Conservation (phyloP, 352 stramenopile species). For the Phytophthora constricta region DNA sequence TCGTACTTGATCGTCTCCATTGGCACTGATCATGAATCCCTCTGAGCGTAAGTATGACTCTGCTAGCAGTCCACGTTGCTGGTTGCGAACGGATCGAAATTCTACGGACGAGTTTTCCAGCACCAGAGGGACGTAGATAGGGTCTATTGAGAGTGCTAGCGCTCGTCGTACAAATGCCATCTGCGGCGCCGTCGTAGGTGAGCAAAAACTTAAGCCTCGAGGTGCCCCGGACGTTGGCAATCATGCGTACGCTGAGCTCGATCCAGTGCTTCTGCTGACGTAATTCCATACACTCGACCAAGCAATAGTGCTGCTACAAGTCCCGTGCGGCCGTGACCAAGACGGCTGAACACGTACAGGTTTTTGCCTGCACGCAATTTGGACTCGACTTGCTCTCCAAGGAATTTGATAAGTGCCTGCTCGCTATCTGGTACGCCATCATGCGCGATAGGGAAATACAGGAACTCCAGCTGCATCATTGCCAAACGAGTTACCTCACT, state of each 20-base stretch:
- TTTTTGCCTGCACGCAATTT: conserved; percentile 56
- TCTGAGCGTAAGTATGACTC: conserved; percentile 51
- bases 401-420: conserved; percentile 33
- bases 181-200: conserved; percentile 57
- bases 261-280: conserved; percentile 61
- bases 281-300: conserved; percentile 72
- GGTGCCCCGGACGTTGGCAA: conserved; percentile 44
- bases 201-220: conserved; percentile 44
- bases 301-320: conserved; percentile 73
- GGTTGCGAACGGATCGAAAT: conserved; percentile 50
- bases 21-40: conserved; percentile 65
- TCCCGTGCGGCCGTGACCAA: conserved; percentile 74
- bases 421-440: conserved; percentile 42
- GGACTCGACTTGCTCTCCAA: conserved; percentile 51
- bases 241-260: conserved; percentile 74
- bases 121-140: conserved; percentile 69
- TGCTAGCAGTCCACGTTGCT: conserved; percentile 59
- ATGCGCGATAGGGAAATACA: conserved; percentile 60
- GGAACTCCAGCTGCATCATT: conserved; percentile 56
- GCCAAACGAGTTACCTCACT: conserved; percentile 38
- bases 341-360: conserved; percentile 80
- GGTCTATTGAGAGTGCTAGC: conserved; percentile 56
- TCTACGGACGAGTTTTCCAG: conserved; percentile 47
- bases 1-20: conserved; percentile 32
- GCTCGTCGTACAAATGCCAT: conserved; percentile 51